Percentiles rank a stretch among this genome's conserved stretches.
Conservation (phyloP, 75 land plant genomes). For the Chamaecyparis obtusa region DNA sequence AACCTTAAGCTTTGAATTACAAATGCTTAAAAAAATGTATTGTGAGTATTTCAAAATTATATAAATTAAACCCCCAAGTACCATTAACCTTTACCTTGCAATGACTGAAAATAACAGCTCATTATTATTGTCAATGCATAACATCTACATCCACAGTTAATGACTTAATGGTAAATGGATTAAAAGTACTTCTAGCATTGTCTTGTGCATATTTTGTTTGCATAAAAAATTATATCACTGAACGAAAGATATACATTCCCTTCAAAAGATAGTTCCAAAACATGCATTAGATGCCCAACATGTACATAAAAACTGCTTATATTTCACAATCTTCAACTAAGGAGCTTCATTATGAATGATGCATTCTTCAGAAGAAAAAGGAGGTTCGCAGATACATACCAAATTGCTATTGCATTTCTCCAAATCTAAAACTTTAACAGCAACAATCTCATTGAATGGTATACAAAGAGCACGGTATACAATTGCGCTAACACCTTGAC, state of each 20-base stretch:
- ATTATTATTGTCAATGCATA: not conserved
- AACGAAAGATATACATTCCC: not conserved
- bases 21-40: not conserved
- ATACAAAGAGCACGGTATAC: conserved; percentile 71
- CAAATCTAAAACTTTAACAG: conserved; percentile 76
- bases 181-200: not conserved
- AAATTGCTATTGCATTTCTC: conserved; percentile 75
- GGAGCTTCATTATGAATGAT: not conserved
- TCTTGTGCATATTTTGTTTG: not conserved
- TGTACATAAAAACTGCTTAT: not conserved
- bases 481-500: conserved; percentile 78
- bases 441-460: conserved; percentile 76
- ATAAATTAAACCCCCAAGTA: not conserved
- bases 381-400: conserved; percentile 34
- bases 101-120: not conserved
- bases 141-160: not conserved
- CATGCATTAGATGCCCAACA: not conserved
- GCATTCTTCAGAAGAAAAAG: not conserved
- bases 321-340: not conserved
- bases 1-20: not conserved
- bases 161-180: not conserved
- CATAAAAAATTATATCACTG: not conserved
- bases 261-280: not conserved
- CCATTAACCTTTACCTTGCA: not conserved
- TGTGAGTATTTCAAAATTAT: not conserved